Evolutionary conservation across 2,329 filamentous ascomycete species (phyloP), one percentile per base, ranked within the genome.

Genomic region (Cladophialophora exuberans): DNA sequence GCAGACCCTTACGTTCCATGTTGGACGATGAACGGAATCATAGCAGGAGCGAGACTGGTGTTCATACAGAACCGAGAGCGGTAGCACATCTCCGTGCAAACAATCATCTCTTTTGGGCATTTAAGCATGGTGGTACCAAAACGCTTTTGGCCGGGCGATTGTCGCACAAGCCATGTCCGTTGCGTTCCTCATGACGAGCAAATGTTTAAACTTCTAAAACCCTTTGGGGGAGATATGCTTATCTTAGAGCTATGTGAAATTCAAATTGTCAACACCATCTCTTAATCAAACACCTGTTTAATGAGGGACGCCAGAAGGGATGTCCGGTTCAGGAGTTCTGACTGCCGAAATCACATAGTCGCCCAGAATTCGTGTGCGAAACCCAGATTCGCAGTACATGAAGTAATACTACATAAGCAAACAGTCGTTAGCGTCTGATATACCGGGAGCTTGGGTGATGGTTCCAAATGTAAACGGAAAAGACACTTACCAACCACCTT

Each of bases 31-130:
- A n/a, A n/a, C n/a, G n/a, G n/a, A n/a, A n/a, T n/a, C n/a, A n/a
- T n/a, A n/a, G n/a, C n/a, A n/a, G n/a, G n/a, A 47, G 18, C 28
- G 44, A 10, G 30, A 35, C 17, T 47, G 44, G 44, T 17, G 30
- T 4, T 22, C n/a, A 35, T 18, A 47, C 44, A n/a, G 44, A 36
- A 13, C 44, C 44, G 1, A 35, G 17, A 2, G 44, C 44, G 2
- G 28, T 36, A 13, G 44, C 36, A 9, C 13, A 35, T 11, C 33
- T 20, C 11, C n/a, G 33, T 11, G 44, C 23, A 3, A 47, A 47
- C 30, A 31, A 31, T 20, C 36, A 47, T 28, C 36, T 47, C 30
- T 47, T 23, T 31, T 47, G 44, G n/a, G 44, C 44, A 47, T 23
- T 25, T 47, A 20, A 35, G 23, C 13, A 47, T 47, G 44, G 36